phyloP scores from a whole-genome alignment of 805 yeast species.

The Candida coleopterorum region DNA sequence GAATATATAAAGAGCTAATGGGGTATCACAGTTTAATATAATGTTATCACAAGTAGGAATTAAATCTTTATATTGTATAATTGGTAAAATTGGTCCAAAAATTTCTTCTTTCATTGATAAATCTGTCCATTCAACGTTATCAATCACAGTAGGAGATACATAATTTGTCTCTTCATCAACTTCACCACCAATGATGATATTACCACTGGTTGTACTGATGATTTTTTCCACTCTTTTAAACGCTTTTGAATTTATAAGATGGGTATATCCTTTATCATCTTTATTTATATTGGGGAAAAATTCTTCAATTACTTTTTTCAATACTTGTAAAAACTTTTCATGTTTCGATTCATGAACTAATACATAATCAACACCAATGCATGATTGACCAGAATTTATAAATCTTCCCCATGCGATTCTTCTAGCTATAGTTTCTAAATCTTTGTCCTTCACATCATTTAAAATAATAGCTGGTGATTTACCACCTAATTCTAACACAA shows the following conservation, averaged over 20 bases:
- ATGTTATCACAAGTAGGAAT: conserved; percentile 42
- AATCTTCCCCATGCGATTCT: conserved; percentile 78
- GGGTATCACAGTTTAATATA: conserved; percentile 56
- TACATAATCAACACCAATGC: conserved; percentile 84
- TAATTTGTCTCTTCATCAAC: conserved; percentile 37
- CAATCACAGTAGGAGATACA: conserved; percentile 72
- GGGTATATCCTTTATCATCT: conserved; percentile 38
- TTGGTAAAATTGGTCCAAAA: conserved; percentile 84
- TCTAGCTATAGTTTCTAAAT: conserved; percentile 43
- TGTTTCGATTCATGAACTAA: conserved; percentile 59
- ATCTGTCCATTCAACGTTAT: conserved; percentile 61
- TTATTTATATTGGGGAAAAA: conserved; percentile 37
- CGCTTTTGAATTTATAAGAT: conserved; percentile 54
- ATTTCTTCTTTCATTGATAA: conserved; percentile 69
- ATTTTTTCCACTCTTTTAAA: conserved; percentile 42
- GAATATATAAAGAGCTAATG: conserved; percentile 76
- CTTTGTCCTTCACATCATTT: conserved; percentile 38
- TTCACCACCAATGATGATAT: conserved; percentile 45
- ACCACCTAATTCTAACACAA: conserved; percentile 83
- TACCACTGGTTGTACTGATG: conserved; percentile 49
- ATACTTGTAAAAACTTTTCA: conserved; percentile 42
- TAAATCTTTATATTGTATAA: conserved; percentile 49
- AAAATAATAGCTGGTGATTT: conserved; percentile 81
- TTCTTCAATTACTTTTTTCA: conserved; percentile 37
- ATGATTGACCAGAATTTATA: conserved; percentile 83